Base-by-base conservation (phyloP, 352 stramenopile genomes). In the Globisporangium cederbergense region DNA sequence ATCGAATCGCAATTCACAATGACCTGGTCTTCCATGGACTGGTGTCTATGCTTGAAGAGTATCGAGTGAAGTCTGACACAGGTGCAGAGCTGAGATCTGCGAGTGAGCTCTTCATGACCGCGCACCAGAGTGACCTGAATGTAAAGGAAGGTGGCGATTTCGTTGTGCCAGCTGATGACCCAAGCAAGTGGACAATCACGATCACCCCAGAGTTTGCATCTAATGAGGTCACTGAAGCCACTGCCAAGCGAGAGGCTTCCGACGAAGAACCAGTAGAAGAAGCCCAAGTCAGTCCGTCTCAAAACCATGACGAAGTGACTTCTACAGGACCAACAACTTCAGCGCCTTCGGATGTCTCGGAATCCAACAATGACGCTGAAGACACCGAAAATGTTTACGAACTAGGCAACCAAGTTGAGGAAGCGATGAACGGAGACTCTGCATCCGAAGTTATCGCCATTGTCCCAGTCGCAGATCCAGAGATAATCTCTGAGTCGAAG, bases 21-120 rank as follows among this genome's bases (percentile, higher is more conserved):
- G 78, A 86, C 40, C 60, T 91, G 25, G 67, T 65, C 4, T 59
- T 65, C 20, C 38, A 60, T 11, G 68, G 78, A 13, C 72, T 88
- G 4, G 40, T 81, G 2, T 52, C 46, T 4, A n/a, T 72, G 10
- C 55, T 88, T 2, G 71, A 87, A 30, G 58, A 46, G 14, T 73
- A 68, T 18, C 67, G 38, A 64, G 38, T 42, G 4, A 54, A 64
- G 22, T 30, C 25, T 43, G 46, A 9, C 36, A 67, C 25, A 6
- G 28, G 16, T n/a, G 45, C 6, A 8, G 20, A 45, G 25, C 45
- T 67, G 0, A 28, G 13, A 11, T 28, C 22, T 14, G 52, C 10
- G 43, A 36, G 58, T 32, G 32, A 67, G 20, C n/a, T n/a, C 9
- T 67, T 67, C 25, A 50, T 62, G 53, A 20, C 30, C 5, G 18